A percentile compares a stretch with the other conserved stretches of the same genome.
These are phyloP conservation scores for Tremellales sp. DNA, from an alignment of 1,284 basidiomycete genomes.

Conservation along the genomic window DNA sequence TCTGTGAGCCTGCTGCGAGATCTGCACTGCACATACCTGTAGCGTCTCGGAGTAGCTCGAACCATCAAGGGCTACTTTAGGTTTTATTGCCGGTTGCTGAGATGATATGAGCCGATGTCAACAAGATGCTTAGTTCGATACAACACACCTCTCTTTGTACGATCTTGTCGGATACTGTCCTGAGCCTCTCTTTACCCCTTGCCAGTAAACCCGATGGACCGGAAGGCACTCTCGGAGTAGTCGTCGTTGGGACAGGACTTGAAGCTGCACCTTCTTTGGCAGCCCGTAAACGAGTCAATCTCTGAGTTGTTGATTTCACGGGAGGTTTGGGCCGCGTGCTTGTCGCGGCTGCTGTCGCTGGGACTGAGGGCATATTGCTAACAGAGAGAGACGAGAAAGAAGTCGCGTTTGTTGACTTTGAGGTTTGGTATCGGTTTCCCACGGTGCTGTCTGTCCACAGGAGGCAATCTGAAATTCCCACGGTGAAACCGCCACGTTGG, in stretches of 20 bases:
- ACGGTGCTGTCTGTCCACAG: no score
- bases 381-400: no score
- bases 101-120: no score
- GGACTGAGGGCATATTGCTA: no score
- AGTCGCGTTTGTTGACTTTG: no score
- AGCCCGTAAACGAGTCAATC: conserved; percentile 29
- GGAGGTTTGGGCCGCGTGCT: no score
- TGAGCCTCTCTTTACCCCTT: conserved; percentile 35
- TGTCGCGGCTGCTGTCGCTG: no score
- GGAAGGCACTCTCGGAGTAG: background rate
- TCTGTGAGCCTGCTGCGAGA: background rate
- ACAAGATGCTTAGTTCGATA: conserved; percentile 3
- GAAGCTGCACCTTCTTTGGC: conserved; percentile 21
- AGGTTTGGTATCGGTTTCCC: no score
- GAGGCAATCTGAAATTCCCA: no score
- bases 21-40: conserved; percentile 17
- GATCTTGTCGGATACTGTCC: conserved; percentile 42
- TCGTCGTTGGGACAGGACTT: background rate
- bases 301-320: no score
- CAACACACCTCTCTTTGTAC: conserved; percentile 32
- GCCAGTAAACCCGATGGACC: conserved; percentile 26
- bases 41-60: conserved; percentile 23
- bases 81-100: conserved; percentile 4
- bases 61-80: background rate
- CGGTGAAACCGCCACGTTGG: no score